Evolutionary conservation across 176 grass and related monocot species (phyloP), one percentile per base, ranked within the genome.

Genomic region (Tillandsia fasciculata): DNA sequence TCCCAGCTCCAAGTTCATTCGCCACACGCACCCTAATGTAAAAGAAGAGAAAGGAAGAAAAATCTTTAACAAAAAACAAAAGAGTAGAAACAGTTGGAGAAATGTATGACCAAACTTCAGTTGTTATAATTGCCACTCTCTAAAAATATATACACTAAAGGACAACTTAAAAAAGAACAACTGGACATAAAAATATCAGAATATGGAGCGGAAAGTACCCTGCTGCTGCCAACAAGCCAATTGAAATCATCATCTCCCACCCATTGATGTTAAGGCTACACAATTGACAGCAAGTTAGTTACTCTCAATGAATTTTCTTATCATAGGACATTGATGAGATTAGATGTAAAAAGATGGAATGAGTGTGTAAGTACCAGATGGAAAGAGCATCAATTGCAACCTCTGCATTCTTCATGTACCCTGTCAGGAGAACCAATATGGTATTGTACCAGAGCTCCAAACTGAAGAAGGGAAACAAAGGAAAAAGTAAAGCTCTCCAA

Each of bases 161-260:
- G 33, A 7, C 56, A 61, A 18, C 24, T 17, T 5, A 57, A 15
- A 17, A 6, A 17, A 1, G 14, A 56, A 3, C 12, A 56, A 56
- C 12, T 59, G 2, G 8, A 61, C 7, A n/a, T 61, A 61, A 57
- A 20, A 61, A 1, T 61, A 61, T 42, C 33, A 42, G 33, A 42
- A 9, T 61, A 61, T 23, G 56, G 56, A 61, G 17, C 22, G 66
- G 3, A 18, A 74, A 12, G 15, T 78, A 96, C 92, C 93, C 93
- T 58, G 74, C 83, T 65, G 89, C 84, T 17, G 76, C 68, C 68
- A 92, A 57, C 49, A 96, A 92, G 33, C 89, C 89, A 0, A 97
- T 20, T 14, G 89, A 85, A 14, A 92, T 87, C 89, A 97, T 97
- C 89, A 92, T 92, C 76, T 92, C 84, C 94, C 86, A 97, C n/a